phyloP scores from a whole-genome alignment of 2,329 filamentous ascomycete genomes.

The Xylariaceae sp. region DNA sequence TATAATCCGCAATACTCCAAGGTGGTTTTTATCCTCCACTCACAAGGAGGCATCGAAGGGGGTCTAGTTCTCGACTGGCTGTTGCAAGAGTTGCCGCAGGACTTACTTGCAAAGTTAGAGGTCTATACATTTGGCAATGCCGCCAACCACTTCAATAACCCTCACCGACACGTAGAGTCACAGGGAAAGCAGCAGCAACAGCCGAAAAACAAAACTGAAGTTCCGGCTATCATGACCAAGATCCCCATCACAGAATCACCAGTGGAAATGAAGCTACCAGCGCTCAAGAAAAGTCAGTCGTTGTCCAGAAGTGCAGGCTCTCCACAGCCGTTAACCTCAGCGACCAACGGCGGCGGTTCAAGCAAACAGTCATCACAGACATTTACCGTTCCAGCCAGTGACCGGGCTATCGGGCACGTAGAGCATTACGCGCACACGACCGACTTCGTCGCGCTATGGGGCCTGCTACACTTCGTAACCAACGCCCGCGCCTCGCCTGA shows the following conservation, averaged over 20 bases:
- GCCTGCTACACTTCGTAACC: slow-evolving; percentile 64
- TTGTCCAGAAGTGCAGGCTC: slow-evolving; percentile 10
- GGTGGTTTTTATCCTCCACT: slow-evolving; percentile 71
- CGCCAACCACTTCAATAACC: slow-evolving; percentile 80
- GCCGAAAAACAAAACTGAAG: slow-evolving; percentile 29
- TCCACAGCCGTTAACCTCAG: slow-evolving; percentile 34
- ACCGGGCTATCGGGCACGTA: slow-evolving; percentile 61
- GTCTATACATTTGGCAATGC: slow-evolving; percentile 76
- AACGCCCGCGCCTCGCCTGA: slow-evolving; percentile 40
- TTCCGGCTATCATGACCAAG: slow-evolving; percentile 35
- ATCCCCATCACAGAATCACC: slow-evolving; percentile 30
- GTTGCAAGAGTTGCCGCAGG: slow-evolving; percentile 64
- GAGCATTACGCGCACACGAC: slow-evolving; percentile 75
- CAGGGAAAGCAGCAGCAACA: slow-evolving; percentile 38
- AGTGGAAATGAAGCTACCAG: slow-evolving; percentile 20
- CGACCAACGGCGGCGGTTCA: slow-evolving; percentile 19
- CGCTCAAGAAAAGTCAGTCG: slow-evolving; percentile 10
- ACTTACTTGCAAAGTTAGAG: slow-evolving; percentile 65
- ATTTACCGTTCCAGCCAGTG: slow-evolving; percentile 32
- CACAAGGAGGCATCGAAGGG: slow-evolving; percentile 72
- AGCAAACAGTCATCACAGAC: slow-evolving; percentile 6
- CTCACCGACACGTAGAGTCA: slow-evolving; percentile 49
- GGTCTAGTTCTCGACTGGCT: slow-evolving; percentile 73
- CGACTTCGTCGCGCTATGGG: slow-evolving; percentile 73
- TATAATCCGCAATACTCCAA: slow-evolving; percentile 61